Conservation (phyloP, 495 filamentous ascomycete genomes). For the Chaetomidium leptoderma region DNA sequence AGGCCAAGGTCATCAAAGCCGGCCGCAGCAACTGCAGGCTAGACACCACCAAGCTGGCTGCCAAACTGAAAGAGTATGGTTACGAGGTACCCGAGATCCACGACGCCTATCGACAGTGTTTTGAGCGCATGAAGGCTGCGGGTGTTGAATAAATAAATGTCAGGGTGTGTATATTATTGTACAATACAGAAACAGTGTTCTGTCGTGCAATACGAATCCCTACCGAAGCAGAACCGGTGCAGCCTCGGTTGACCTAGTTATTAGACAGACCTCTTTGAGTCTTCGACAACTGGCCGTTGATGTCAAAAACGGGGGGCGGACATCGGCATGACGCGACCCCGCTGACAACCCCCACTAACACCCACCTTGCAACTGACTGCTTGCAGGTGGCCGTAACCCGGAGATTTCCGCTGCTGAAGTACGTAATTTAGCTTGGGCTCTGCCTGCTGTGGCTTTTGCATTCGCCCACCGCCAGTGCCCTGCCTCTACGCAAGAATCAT, state of each 20-base stretch:
- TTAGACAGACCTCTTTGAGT: too few relatives aligned
- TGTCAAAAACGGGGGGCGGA: neutral
- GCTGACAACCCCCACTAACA: slow-evolving; percentile 7
- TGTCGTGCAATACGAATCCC: too few relatives aligned
- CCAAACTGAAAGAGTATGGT: slow-evolving; percentile 56
- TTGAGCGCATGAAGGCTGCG: slow-evolving; percentile 60
- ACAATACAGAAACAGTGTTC: too few relatives aligned
- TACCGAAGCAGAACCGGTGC: too few relatives aligned
- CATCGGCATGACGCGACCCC: slow-evolving; percentile 6
- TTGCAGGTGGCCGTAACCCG: neutral
- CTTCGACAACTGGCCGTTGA: too few relatives aligned
- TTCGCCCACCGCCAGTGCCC: neutral
- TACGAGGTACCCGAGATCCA: slow-evolving; percentile 58
- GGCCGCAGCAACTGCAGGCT: slow-evolving; percentile 61
- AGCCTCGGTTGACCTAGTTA: too few relatives aligned
- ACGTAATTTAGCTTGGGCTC: slow-evolving; percentile 21
- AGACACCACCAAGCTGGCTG: slow-evolving; percentile 56
- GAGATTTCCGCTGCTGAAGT: slow-evolving; percentile 16
- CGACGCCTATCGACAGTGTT: slow-evolving; percentile 56
- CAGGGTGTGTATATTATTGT: neutral
- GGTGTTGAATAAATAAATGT: slow-evolving; percentile 39
- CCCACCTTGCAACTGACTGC: too few relatives aligned
- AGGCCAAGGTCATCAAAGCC: slow-evolving; percentile 63
- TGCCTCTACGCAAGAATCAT: slow-evolving; percentile 4
- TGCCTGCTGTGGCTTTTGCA: slow-evolving; percentile 9